phyloP scores from a whole-genome alignment of 768 basidiomycete species.

The Phylloporus scabripes region DNA sequence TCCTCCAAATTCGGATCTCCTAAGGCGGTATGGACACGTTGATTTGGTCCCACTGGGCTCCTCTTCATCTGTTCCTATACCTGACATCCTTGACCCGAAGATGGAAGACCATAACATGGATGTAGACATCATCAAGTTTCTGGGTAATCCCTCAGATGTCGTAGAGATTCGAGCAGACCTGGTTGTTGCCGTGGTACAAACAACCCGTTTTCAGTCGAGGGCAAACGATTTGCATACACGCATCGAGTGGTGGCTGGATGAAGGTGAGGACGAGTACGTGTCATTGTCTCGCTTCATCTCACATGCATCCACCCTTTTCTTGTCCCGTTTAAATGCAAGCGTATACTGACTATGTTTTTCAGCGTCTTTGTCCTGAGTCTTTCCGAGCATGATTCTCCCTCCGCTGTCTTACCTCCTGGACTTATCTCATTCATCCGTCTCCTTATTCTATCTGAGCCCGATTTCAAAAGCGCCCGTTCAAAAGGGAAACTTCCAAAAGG shows the following conservation, averaged over 20 bases:
- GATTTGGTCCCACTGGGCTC: constrained; percentile 60
- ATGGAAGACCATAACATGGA: constrained; percentile 16
- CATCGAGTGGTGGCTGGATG: constrained; percentile 92
- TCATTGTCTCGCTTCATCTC: background rate
- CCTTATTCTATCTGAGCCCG: constrained; percentile 47
- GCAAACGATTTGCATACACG: constrained; percentile 28
- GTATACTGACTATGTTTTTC: background rate
- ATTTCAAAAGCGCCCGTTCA: constrained; percentile 53
- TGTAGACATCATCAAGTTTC: constrained; percentile 5
- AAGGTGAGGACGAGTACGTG: constrained; percentile 83
- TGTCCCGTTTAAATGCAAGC: background rate
- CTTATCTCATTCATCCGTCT: constrained; percentile 63
- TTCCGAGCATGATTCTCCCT: constrained; percentile 42
- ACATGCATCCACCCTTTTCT: background rate
- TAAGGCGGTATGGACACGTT: constrained; percentile 93
- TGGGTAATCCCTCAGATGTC: constrained; percentile 76
- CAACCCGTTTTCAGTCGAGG: constrained; percentile 9
- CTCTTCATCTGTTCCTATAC: constrained; percentile 14
- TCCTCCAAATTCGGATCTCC: constrained; percentile 85
- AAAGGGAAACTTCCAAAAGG: constrained; percentile 77
- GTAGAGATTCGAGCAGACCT: constrained; percentile 73
- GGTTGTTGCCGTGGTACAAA: constrained; percentile 41
- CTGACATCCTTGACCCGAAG: constrained; percentile 4
- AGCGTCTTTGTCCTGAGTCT: constrained; percentile 9
- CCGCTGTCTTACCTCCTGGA: constrained; percentile 53